Evolutionary conservation across 805 yeast genomes (phyloP).

Genomic region (Candida tallmaniae): DNA sequence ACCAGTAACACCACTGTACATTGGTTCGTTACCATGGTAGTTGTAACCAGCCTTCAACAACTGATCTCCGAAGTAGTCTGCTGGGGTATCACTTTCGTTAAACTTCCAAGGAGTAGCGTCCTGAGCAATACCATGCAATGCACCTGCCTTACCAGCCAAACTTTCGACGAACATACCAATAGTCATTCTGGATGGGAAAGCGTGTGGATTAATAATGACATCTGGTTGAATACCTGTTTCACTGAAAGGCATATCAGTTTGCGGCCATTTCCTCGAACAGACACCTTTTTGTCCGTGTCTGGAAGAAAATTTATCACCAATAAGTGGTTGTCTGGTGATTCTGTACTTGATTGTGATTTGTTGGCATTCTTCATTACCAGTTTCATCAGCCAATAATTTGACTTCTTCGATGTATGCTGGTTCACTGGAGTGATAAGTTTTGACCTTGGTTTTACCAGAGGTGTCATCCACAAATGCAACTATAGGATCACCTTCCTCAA

Average conservation of each 20-base stretch:
- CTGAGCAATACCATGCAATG: conserved; percentile 94
- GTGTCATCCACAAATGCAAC: conserved; percentile 91
- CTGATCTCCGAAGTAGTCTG: conserved; percentile 96
- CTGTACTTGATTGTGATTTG: conserved; percentile 82
- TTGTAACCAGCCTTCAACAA: conserved; percentile 84
- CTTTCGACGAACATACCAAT: conserved; percentile 99
- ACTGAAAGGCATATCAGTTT: conserved; percentile 92
- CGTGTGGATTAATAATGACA: conserved; percentile 96
- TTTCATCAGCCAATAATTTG: conserved; percentile 82
- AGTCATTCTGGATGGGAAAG: conserved; percentile 99
- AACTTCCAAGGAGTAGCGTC: conserved; percentile 97
- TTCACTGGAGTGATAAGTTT: conserved; percentile 90
- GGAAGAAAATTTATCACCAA: conserved; percentile 97
- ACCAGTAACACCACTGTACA: conserved; percentile 98
- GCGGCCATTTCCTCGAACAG: conserved; percentile 97
- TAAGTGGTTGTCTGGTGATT: conserved; percentile 85
- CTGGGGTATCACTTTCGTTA: conserved; percentile 89
- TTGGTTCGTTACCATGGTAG: conserved; percentile 97
- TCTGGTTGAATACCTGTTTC: conserved; percentile 98
- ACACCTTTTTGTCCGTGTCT: conserved; percentile 99
- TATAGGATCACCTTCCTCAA: conserved; percentile 94
- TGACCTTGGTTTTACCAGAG: conserved; percentile 82
- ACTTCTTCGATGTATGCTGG: conserved; percentile 96
- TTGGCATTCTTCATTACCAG: conserved; percentile 74
- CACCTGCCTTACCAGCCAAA: conserved; percentile 98